These are phyloP conservation scores for Rhizophora mangle DNA, from an alignment of 345 rosid species.

Conservation along the genomic window DNA sequence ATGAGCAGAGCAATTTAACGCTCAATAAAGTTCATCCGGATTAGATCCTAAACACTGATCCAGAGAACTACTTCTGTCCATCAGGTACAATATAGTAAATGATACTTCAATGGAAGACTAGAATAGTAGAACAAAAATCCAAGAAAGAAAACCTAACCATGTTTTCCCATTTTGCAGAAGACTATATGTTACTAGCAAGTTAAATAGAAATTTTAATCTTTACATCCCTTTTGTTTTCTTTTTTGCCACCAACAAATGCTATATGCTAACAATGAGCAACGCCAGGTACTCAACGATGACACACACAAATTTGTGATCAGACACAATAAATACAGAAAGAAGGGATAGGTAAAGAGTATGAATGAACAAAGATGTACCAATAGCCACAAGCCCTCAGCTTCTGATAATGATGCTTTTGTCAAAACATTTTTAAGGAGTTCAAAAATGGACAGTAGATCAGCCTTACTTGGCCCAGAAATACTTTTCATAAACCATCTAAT, in stretches of 20 bases:
- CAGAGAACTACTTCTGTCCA: not conserved
- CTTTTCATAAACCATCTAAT: slow-evolving; percentile 37
- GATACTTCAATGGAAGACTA: not conserved
- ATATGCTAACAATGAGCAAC: too few species aligned
- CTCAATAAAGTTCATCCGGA: not conserved
- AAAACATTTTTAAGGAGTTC: slow-evolving; percentile 48
- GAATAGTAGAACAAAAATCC: too few species aligned
- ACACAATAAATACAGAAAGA: not conserved
- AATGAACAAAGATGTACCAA: slow-evolving; percentile 45
- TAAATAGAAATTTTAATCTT: too few species aligned
- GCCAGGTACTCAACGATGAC: too few species aligned
- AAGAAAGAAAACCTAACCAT: too few species aligned
- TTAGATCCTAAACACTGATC: not conserved
- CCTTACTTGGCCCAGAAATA: slow-evolving; percentile 35
- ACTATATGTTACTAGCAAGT: too few species aligned
- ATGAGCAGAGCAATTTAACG: not conserved
- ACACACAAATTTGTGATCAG: too few species aligned
- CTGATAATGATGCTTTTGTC: slow-evolving; percentile 43
- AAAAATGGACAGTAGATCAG: slow-evolving; percentile 47
- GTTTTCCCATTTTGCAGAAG: too few species aligned
- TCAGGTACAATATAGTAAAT: not conserved
- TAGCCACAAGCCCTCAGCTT: slow-evolving; percentile 79
- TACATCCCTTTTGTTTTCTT: too few species aligned
- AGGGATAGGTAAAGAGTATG: not conserved
- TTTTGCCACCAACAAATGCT: too few species aligned